Evolutionary conservation across 352 stramenopile genomes (phyloP).

Genomic region (Peronospora farinosa): DNA sequence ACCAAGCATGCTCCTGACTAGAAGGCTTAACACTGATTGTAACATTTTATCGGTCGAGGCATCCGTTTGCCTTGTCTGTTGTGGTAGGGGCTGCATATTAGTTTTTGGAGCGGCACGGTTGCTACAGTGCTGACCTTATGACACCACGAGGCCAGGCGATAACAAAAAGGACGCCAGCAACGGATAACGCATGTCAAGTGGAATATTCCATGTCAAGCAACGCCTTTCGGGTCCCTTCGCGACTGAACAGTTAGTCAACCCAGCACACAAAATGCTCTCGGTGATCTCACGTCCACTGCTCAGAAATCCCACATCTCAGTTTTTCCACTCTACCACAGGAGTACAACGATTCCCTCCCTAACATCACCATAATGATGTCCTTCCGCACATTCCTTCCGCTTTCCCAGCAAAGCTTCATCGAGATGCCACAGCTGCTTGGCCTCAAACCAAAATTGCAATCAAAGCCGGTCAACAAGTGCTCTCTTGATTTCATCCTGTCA

Average conservation of each 20-base stretch:
- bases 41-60: not conserved
- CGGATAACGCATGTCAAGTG: slow-evolving; percentile 38
- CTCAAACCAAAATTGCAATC: slow-evolving; percentile 18
- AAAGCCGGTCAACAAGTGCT: slow-evolving; percentile 43
- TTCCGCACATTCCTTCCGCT: slow-evolving; percentile 36
- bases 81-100: slow-evolving; percentile 3
- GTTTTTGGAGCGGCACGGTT: slow-evolving; percentile 4
- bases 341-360: slow-evolving; percentile 19
- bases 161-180: slow-evolving; percentile 26
- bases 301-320: slow-evolving; percentile 27
- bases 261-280: slow-evolving; percentile 24
- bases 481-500: slow-evolving; percentile 49
- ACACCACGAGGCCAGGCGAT: slow-evolving; percentile 25
- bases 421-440: slow-evolving; percentile 33
- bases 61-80: not conserved
- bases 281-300: slow-evolving; percentile 17
- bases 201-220: slow-evolving; percentile 28
- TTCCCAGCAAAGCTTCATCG: slow-evolving; percentile 32
- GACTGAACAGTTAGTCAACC: slow-evolving; percentile 18
- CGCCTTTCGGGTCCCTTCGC: slow-evolving; percentile 21
- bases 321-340: slow-evolving; percentile 29
- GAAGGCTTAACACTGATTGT: not conserved
- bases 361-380: slow-evolving; percentile 31
- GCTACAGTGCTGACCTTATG: slow-evolving; percentile 30
- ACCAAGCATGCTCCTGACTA: not conserved